Evolutionary conservation across 1,284 basidiomycete species (phyloP), one percentile per base, ranked within the genome.

Genomic region (Leccinum variabile): DNA sequence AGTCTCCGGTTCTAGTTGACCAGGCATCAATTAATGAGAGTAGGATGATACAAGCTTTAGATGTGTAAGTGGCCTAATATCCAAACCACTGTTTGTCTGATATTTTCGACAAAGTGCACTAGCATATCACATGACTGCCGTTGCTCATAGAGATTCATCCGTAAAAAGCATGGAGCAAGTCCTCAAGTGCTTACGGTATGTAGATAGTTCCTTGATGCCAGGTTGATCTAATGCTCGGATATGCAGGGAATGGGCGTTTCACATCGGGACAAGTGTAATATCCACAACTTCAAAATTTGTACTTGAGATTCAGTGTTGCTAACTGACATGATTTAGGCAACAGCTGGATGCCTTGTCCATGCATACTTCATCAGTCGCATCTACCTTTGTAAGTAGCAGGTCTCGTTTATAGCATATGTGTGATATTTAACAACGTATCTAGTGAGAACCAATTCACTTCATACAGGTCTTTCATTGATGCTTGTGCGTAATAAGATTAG

Each of bases 281-380:
- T 8, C 0, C 18, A 28, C 33, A 33, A 35, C 9, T 39, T 50
- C 1, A 25, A 3, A 10, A 5, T 2, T 22, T 30, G 22, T 46
- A 0, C 5, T 50, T 3, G 0, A 50, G 13, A 18, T 2, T 6
- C 10, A 18, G 3, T 57, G 50, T 52, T 1, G 4, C 70, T 73
- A 3, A 74, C 5, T 11, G 46, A 0, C 37, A n/a, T 9, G 35
- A 16, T 35, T 9, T 54, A 74, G 70, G 60, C 14, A 39, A 16
- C 22, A 6, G 70, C 71, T 54, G 64, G 46, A 37, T 70, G 64
- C 56, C 61, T 71, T 59, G 66, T 74, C 16, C 70, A 71, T 59
- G 64, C 49, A 41, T 65, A 59, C 50, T 73, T 71, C n/a, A 65
- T 69, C 10, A 67, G 62, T 57, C 66, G 70, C 3, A 69, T 71